Percentiles rank a stretch among this genome's conserved stretches.
phyloP scores from a whole-genome alignment of 2,329 filamentous ascomycete genomes.

The Sarocladium brachiariae region DNA sequence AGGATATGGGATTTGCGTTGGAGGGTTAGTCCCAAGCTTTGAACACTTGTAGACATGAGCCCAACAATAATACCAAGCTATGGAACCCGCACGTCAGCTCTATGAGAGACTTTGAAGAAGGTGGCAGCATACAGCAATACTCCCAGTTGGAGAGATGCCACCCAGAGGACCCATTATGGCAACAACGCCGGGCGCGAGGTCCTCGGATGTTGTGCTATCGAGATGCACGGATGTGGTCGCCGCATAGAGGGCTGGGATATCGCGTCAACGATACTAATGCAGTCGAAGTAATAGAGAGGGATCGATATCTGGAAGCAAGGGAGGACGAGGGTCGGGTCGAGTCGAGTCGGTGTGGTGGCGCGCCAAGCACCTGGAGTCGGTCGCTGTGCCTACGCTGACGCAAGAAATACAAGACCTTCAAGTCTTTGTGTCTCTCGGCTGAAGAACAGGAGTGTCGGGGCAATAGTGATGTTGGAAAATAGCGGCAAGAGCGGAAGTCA shows the following conservation, averaged over 20 bases:
- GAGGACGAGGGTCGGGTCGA: background rate
- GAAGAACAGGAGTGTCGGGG: background rate
- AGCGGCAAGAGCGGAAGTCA: background rate
- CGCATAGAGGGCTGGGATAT: constrained; percentile 18
- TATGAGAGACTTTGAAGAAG: background rate
- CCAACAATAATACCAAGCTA: constrained; percentile 91
- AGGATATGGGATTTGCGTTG: constrained; percentile 98
- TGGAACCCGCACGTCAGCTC: background rate
- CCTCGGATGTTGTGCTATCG: constrained; percentile 35
- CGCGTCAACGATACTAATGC: background rate
- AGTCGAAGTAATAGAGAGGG: background rate
- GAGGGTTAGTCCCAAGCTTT: constrained; percentile 89
- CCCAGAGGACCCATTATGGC: constrained; percentile 63
- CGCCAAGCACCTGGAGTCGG: background rate
- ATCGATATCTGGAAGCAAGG: background rate
- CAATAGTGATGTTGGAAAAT: background rate
- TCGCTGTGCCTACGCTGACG: background rate
- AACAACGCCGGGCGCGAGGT: constrained; percentile 29
- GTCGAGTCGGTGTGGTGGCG: background rate
- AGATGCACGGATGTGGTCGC: constrained; percentile 13
- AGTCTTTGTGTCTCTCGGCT: background rate
- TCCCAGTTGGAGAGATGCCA: constrained; percentile 71
- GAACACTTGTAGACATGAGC: constrained; percentile 85
- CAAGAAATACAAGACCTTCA: background rate
- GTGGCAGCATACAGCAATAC: constrained; percentile 57